Conservation (phyloP, 148 eudicot genomes). For the Agrostemma githago region DNA sequence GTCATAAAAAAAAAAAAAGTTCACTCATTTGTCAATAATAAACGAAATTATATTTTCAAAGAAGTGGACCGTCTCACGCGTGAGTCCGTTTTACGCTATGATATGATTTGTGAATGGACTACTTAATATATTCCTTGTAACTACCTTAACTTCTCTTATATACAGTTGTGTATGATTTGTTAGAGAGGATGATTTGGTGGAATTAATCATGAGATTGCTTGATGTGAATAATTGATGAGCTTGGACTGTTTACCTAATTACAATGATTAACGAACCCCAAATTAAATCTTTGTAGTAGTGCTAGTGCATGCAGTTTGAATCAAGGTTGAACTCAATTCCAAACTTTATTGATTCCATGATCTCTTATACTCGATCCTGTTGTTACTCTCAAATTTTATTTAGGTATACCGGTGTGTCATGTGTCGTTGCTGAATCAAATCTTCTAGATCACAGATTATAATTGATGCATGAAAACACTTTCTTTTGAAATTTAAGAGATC, state of each 20-base stretch:
- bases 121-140: slow-evolving; percentile 7
- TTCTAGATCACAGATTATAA: slow-evolving; percentile 7
- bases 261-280: slow-evolving; percentile 20
- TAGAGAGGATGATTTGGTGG: slow-evolving; percentile 6
- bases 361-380: slow-evolving; percentile 2
- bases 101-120: neutral
- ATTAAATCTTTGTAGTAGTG: slow-evolving; percentile 24
- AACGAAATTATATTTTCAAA: no score
- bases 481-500: neutral
- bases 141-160: slow-evolving; percentile 16
- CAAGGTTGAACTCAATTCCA: neutral
- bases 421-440: slow-evolving; percentile 13
- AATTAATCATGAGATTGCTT: slow-evolving; percentile 24
- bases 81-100: no score
- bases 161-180: neutral
- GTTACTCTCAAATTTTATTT: neutral
- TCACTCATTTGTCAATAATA: no score
- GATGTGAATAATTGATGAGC: slow-evolving; percentile 17
- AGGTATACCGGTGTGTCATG: slow-evolving; percentile 5
- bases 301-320: slow-evolving; percentile 15
- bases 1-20: no score
- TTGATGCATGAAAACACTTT: neutral
- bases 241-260: slow-evolving; percentile 23
- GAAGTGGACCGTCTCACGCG: no score
- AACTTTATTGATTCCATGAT: slow-evolving; percentile 19